phyloP scores from a whole-genome alignment of 148 eudicot genomes.

The Fallopia convolvulus region DNA sequence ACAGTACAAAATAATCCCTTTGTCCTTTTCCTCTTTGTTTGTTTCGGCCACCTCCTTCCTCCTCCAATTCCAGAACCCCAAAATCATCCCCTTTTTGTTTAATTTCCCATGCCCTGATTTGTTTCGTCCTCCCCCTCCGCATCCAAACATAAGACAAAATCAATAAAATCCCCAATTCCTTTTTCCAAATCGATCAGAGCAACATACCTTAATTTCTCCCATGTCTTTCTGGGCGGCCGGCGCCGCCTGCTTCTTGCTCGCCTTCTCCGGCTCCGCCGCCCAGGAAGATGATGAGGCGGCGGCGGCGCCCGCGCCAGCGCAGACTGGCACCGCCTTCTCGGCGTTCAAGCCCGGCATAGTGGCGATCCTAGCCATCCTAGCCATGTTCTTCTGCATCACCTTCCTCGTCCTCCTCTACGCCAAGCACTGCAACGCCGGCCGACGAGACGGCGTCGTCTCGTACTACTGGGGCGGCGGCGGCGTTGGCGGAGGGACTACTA shows the following conservation, averaged over 20 bases:
- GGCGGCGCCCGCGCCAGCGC: background rate
- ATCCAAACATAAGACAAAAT: too few species aligned
- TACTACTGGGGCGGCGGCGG: background rate
- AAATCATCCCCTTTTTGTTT: background rate
- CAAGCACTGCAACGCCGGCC: slow-evolving; percentile 36
- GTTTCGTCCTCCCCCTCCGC: too few species aligned
- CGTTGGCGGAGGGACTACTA: background rate
- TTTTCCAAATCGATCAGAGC: too few species aligned
- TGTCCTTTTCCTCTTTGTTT: background rate
- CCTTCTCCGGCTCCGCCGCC: too few species aligned
- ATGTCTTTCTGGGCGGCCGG: background rate
- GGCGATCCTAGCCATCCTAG: slow-evolving; percentile 37
- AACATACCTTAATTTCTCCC: too few species aligned
- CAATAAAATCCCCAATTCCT: too few species aligned
- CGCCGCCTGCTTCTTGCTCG: background rate
- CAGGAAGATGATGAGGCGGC: background rate
- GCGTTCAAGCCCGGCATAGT: slow-evolving; percentile 56
- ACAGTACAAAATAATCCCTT: background rate
- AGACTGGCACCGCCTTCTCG: background rate
- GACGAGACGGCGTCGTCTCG: background rate
- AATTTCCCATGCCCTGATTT: background rate
- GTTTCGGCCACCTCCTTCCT: background rate
- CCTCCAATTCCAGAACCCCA: too few species aligned
- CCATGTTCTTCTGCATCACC: slow-evolving; percentile 49
- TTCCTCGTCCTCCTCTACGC: slow-evolving; percentile 55